Conservation (phyloP, 495 filamentous ascomycete species). For the Chlorociboria aeruginascens region DNA sequence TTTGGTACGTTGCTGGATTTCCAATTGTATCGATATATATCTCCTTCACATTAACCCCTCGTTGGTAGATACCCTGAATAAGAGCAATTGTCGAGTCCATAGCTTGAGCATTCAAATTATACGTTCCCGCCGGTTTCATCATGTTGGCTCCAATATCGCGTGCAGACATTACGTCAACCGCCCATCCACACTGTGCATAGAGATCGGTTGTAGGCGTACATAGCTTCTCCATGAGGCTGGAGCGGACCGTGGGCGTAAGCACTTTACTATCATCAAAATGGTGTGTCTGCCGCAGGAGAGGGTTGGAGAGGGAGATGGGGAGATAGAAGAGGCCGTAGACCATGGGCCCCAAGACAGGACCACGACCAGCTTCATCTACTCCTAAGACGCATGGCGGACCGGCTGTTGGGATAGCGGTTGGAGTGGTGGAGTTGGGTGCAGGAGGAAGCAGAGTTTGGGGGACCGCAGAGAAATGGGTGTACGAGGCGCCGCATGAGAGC, state of each 20-base stretch:
- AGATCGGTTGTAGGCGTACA: slow-evolving; percentile 58
- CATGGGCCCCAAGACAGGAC: slow-evolving; percentile 94
- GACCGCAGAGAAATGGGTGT: slow-evolving; percentile 72
- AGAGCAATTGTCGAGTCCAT: slow-evolving; percentile 88
- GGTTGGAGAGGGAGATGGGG: slow-evolving; percentile 50
- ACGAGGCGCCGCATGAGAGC: slow-evolving; percentile 62
- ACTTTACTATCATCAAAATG: slow-evolving; percentile 90
- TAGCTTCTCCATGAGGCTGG: slow-evolving; percentile 60
- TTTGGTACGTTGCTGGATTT: slow-evolving; percentile 68
- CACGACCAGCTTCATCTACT: slow-evolving; percentile 91
- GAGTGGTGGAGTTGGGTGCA: slow-evolving; percentile 26
- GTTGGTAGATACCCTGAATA: slow-evolving; percentile 60
- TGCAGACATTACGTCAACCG: slow-evolving; percentile 67
- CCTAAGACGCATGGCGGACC: slow-evolving; percentile 57
- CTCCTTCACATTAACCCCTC: slow-evolving; percentile 67
- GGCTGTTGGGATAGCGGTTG: slow-evolving; percentile 24
- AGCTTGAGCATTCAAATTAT: slow-evolving; percentile 97
- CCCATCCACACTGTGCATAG: slow-evolving; percentile 64
- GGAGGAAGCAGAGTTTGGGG: slow-evolving; percentile 40
- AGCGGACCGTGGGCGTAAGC: slow-evolving; percentile 60
- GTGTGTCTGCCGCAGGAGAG: slow-evolving; percentile 62
- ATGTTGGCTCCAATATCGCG: slow-evolving; percentile 74
- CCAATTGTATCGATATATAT: slow-evolving; percentile 97
- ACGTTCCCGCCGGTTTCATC: slow-evolving; percentile 53
- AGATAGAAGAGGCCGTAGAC: slow-evolving; percentile 90